Conservation (phyloP, 2,329 filamentous ascomycete genomes). For the Hymenoscyphus infarciens region DNA sequence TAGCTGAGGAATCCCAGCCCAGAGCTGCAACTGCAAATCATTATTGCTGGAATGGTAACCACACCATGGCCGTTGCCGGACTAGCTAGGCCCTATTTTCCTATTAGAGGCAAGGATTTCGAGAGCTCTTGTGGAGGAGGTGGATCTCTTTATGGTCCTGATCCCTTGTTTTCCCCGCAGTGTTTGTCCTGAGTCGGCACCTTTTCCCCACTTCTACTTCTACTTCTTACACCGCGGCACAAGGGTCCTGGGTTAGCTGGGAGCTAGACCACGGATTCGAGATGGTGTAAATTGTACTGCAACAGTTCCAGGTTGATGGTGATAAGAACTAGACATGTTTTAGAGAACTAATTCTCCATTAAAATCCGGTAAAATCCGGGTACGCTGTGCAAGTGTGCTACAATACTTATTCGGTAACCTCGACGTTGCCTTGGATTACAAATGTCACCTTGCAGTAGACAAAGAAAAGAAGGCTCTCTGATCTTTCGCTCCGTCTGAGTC, state of each 20-base stretch:
- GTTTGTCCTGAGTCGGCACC: neutral
- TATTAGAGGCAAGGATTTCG: neutral
- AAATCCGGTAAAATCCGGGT: neutral
- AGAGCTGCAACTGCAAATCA: neutral
- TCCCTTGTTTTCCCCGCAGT: constrained; percentile 4
- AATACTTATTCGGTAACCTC: neutral
- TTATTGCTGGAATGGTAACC: neutral
- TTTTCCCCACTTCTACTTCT: neutral
- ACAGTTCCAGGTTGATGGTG: neutral
- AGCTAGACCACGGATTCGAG: neutral
- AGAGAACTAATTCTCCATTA: neutral
- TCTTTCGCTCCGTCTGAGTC: neutral
- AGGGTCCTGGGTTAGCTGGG: neutral
- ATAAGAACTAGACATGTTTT: neutral
- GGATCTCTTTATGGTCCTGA: neutral
- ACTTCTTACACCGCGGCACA: neutral
- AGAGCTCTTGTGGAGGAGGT: constrained; percentile 2
- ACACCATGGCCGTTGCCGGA: neutral
- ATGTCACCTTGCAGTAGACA: neutral
- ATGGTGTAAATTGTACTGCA: neutral
- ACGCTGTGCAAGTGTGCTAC: neutral
- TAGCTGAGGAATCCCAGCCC: constrained; percentile 1
- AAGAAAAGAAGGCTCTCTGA: neutral
- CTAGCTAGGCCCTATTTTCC: neutral
- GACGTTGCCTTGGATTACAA: neutral